Evolutionary conservation across 495 filamentous ascomycete genomes (phyloP).

Genomic region (Trichoderma orchidacearum): DNA sequence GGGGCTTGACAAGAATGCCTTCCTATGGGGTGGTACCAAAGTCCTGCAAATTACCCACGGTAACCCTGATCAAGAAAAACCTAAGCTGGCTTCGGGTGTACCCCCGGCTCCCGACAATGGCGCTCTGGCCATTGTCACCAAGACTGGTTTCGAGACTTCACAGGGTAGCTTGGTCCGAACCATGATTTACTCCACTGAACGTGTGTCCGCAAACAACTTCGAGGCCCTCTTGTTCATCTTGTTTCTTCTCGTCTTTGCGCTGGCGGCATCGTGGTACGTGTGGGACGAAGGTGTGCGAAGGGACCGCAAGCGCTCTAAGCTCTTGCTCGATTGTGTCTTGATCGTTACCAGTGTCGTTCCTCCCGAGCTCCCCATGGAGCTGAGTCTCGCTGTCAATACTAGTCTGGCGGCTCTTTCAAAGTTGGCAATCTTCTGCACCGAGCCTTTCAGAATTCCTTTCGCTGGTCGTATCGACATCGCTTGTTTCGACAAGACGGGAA

Average conservation of each 20-base stretch:
- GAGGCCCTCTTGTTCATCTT: conserved; percentile 94
- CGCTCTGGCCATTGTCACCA: conserved; percentile 84
- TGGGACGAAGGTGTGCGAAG: conserved; percentile 90
- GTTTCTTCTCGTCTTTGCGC: conserved; percentile 88
- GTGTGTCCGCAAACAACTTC: conserved; percentile 91
- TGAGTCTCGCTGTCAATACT: conserved; percentile 96
- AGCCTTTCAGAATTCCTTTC: conserved; percentile 97
- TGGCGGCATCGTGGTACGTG: conserved; percentile 99
- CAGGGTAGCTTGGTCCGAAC: conserved; percentile 95
- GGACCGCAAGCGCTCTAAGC: conserved; percentile 92
- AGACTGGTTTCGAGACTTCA: conserved; percentile 97
- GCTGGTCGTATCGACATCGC: conserved; percentile 92
- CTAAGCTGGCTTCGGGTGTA: conserved; percentile 58
- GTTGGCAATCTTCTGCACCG: conserved; percentile 95
- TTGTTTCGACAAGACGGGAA: conserved; percentile 98
- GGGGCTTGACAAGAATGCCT: conserved; percentile 88
- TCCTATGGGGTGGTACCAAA: conserved; percentile 94
- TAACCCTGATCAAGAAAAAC: conserved; percentile 56
- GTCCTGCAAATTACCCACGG: conserved; percentile 88
- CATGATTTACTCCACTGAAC: conserved; percentile 99
- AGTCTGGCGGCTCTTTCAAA: conserved; percentile 89
- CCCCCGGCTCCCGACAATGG: conserved; percentile 72
- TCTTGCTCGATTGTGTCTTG: conserved; percentile 91
- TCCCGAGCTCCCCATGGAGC: conserved; percentile 95
- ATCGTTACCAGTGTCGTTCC: conserved; percentile 97